Evolutionary conservation across 2,329 filamentous ascomycete species (phyloP), one percentile per base, ranked within the genome.

Genomic region (Ophiosphaerella korrae): DNA sequence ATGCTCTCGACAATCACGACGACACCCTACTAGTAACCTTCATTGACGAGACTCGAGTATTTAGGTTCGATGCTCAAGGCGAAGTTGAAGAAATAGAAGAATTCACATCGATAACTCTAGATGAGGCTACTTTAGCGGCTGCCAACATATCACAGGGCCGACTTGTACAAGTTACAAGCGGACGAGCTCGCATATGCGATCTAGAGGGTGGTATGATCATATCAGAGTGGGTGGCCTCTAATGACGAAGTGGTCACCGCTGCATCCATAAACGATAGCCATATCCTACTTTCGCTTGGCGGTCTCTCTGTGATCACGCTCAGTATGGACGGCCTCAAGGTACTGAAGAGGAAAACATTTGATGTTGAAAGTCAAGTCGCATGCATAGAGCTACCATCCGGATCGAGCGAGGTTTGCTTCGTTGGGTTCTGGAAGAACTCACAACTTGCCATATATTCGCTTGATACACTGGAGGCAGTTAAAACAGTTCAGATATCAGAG

Each of bases 371-470:
- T 57, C 91, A 97, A 70, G 84, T 97, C 31, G 90, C 94, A 2
- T 96, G 92, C 63, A 80, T 97, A 8, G 86, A 93, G 40, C 82
- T 94, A 1, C 86, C 92, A 0, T 78, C 83, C 3, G 78, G 83
- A 32, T 77, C 87, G 12, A 77, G 81, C 4, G 79, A 84, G 42
- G 77, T 91, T 29, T 93, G 89, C 48, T 87, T 96, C 24, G 82
- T 94, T 13, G 92, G 92, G 1, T 94, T 95, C 74, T 97, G 93
- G 85, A 86, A 89, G 55, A 87, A 87, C n/a, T 89, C 90, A 5
- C 84, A 84, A 9, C 82, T 97, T 23, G 88, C 89, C 0, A 79
- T 97, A 31, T 78, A 96, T 38, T 82, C 87, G 51, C 71, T 96
- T 18, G 73, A 81, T 14, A 85, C 84, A 2, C 77, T 97, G 2